A percentile compares a stretch with the other conserved stretches of the same genome.
These are phyloP conservation scores for bread wheat (Triticum aestivum) DNA, from an alignment of 176 grass and related monocot species.

Conservation along the genomic window DNA sequence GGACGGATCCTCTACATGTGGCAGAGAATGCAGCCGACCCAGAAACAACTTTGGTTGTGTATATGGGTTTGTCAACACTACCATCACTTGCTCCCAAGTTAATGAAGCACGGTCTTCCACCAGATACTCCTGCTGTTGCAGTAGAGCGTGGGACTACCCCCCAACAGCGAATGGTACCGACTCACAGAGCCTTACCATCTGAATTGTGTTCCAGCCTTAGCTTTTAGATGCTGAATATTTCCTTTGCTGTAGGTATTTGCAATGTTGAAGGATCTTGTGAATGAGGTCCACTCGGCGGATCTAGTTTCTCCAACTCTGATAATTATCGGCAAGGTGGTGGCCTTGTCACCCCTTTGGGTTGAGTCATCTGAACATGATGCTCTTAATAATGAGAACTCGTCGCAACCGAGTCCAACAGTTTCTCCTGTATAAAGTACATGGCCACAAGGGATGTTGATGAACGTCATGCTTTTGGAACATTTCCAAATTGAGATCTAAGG, in stretches of 20 bases:
- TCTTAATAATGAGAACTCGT: slow-evolving; percentile 16
- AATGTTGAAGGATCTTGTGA: slow-evolving; percentile 62
- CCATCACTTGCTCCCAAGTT: slow-evolving; percentile 74
- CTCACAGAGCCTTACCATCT: background rate
- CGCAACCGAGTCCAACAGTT: slow-evolving; percentile 32
- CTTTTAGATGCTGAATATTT: slow-evolving; percentile 26
- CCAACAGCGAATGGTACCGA: slow-evolving; percentile 69
- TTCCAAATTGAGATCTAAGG: slow-evolving; percentile 7
- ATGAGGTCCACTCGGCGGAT: slow-evolving; percentile 62
- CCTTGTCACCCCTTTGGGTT: slow-evolving; percentile 74
- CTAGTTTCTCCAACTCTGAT: slow-evolving; percentile 78
- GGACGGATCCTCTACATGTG: slow-evolving; percentile 82
- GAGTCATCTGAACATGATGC: slow-evolving; percentile 43
- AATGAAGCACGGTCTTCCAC: slow-evolving; percentile 74
- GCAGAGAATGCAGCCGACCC: slow-evolving; percentile 84
- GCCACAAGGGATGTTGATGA: background rate
- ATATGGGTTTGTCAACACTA: slow-evolving; percentile 94
- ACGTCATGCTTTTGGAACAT: slow-evolving; percentile 12
- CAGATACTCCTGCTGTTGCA: slow-evolving; percentile 82
- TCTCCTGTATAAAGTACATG: background rate
- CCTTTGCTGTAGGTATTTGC: slow-evolving; percentile 61
- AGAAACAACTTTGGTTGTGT: slow-evolving; percentile 91
- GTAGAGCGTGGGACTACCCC: slow-evolving; percentile 87
- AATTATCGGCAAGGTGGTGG: slow-evolving; percentile 84
- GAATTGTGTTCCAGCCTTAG: background rate